phyloP scores from a whole-genome alignment of 352 stramenopile genomes.

The Globisporangium echinulatum region DNA sequence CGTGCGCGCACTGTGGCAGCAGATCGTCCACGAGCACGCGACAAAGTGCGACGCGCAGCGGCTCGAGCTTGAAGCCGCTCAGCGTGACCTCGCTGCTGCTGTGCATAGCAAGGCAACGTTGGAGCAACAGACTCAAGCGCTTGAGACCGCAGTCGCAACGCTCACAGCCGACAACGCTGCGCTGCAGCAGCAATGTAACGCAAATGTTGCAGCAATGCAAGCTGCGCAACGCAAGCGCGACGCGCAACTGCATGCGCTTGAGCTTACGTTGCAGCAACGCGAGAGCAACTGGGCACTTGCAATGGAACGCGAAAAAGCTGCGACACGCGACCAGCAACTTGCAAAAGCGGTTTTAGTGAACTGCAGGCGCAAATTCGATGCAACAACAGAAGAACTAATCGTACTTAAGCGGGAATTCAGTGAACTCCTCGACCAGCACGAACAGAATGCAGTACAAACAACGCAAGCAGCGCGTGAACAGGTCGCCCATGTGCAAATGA shows the following conservation, averaged over 20 bases:
- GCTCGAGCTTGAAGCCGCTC: conserved; percentile 31
- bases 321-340: conserved; percentile 37
- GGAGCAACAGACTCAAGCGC: conserved; percentile 22
- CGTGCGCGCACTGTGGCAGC: conserved; percentile 71
- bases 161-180: conserved; percentile 5
- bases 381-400: conserved; percentile 40
- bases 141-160: conserved; percentile 26
- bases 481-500: conserved; percentile 24
- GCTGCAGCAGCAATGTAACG: too few relatives aligned
- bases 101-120: conserved; percentile 7
- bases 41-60: conserved; percentile 38
- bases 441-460: conserved; percentile 22
- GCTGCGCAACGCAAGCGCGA: conserved; percentile 23
- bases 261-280: conserved; percentile 36
- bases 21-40: conserved; percentile 68
- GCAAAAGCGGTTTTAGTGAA: conserved; percentile 24
- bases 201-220: conserved; percentile 2
- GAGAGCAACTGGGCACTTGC: conserved; percentile 30
- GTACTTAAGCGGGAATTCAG: conserved; percentile 58
- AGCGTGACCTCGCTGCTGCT: conserved; percentile 20
- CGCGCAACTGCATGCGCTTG: conserved; percentile 25
- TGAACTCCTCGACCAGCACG: conserved; percentile 51
- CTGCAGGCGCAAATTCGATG: conserved; percentile 28
- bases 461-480: conserved; percentile 35
- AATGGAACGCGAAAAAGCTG: conserved; percentile 41